A percentile compares a stretch with the other conserved stretches of the same genome.
phyloP scores from a whole-genome alignment of 306 rosid species.

The Elaeagnus macrophylla region DNA sequence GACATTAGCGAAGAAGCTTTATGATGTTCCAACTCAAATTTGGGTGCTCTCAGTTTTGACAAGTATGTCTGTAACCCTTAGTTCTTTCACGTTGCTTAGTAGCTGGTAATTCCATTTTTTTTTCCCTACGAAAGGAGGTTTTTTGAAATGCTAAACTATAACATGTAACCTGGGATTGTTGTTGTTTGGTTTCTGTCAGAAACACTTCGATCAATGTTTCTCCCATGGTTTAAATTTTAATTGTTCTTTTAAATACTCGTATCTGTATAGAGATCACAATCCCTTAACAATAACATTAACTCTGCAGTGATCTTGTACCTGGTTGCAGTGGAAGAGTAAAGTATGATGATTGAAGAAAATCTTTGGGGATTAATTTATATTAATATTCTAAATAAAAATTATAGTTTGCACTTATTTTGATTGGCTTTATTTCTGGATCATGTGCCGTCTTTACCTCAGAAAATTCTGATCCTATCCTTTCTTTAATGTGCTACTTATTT shows the following conservation, averaged over 20 bases:
- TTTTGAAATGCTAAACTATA: not conserved
- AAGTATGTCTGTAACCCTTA: conserved; percentile 30
- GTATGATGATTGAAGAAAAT: not conserved
- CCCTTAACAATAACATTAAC: not conserved
- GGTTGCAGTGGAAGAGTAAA: not conserved
- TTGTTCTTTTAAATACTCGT: not conserved
- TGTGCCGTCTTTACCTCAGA: not conserved
- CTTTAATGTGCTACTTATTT: too few species aligned
- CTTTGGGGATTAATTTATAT: too few species aligned
- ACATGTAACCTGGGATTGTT: conserved; percentile 2
- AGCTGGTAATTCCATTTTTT: not conserved
- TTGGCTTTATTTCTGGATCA: not conserved
- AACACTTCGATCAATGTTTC: not conserved
- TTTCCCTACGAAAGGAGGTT: conserved; percentile 7
- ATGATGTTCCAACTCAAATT: conserved; percentile 84
- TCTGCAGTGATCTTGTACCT: not conserved
- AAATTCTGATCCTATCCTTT: not conserved
- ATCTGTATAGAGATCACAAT: not conserved
- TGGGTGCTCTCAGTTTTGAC: conserved; percentile 94
- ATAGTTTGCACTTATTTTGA: not conserved
- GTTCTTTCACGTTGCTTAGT: not conserved
- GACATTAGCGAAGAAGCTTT: conserved; percentile 95
- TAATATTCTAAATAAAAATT: too few species aligned
- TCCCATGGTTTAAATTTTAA: conserved; percentile 1
- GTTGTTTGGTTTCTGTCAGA: not conserved